Base-by-base conservation (phyloP, 2,329 filamentous ascomycete genomes). In the Grosmannia clavigera region DNA sequence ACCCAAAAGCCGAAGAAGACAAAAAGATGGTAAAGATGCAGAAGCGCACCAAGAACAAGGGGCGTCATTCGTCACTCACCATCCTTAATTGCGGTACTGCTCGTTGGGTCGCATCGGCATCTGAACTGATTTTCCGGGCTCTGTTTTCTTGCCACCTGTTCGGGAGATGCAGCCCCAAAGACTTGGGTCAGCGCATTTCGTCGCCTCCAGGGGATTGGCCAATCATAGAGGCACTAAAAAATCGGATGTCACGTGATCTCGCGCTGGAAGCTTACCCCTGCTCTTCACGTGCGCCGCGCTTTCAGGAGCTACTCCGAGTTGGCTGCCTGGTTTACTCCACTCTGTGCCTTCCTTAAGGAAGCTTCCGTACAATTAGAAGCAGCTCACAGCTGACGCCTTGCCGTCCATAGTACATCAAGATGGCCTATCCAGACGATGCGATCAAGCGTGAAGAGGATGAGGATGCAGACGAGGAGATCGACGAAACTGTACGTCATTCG, bases 381-480 rank as follows among this genome's bases (percentile, higher is more conserved):
- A 46, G 43, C 5, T 46, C 19, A 46, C 57, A 35, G 40, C 16
- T 16, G 29, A 58, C 4, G 27, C 35, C 19, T 3, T 31, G n/a
- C 43, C 27, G 19, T 14, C 12, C 10, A 9, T 3, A 2, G 38
- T 3, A 14, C 38, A 27, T 27, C 57, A 56, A 33, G n/a, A 74
- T 73, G 72, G 66, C 70, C 25, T 74, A 77, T 51, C 66, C 65
- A 5, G 67, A 70, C 5, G 43, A 58, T 14, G 51, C 22, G 1
- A 58, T 60, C 60, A 63, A 71, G 69, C 74, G 69, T 54, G 76
- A 78, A 5, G 78, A 83, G 5, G 84, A 88, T 7, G 87, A 91
- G 22, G 87, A 89, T 11, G 87, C 82, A 57, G 83, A 86, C 54
- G 84, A 87, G 61, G 81, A 83, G 64, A 55, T 72, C 16, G 70